Evolutionary conservation across 495 filamentous ascomycete species (phyloP), one percentile per base, ranked within the genome.

Genomic region (Lindgomyces ingoldianus): DNA sequence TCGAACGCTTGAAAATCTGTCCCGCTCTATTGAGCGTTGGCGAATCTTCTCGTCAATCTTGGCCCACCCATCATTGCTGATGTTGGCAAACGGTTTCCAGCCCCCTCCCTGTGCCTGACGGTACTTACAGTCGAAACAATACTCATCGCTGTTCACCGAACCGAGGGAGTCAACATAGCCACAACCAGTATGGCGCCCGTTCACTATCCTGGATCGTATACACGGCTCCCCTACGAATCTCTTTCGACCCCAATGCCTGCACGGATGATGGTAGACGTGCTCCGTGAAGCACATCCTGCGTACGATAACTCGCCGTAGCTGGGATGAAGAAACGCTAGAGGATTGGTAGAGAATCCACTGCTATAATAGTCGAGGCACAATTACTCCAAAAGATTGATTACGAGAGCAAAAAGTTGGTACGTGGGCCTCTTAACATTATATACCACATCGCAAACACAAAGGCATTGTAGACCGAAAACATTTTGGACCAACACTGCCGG

Each of bases 151-250:
- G 36, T 65, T 70, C 14, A 26, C 33, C 1, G 63, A 58, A n/a
- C 67, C 67, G 11, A 62, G 39, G 26, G 30, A 62, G 16, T 58
- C 67, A 4, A 49, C 12, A 25, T 66, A 62, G 0, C 50, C 42
- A 46, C 67, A 70, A 10, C 57, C 62, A 2, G 59, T 66, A 36
- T 66, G 57, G 16, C 48, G 57, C 1, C 68, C 68, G 39, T 64
- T 44, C 1, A 67, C 58, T 1, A 70, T 42, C 21, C 54, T 48
- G 11, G 68, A 70, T 2, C 69, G 61, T 16, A 52, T 36, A 52
- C 69, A 72, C n/a, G 69, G 69, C 19, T 60, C 54, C n/a, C 69
- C 65, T 41, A 55, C 52, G 42, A 72, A 62, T 24, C 65, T 30
- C 36, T 59, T 36, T 2, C 58, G 54, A 10, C 65, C 66, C 61